A percentile compares a stretch with the other conserved stretches of the same genome.
phyloP scores from a whole-genome alignment of 2,329 filamentous ascomycete genomes.

The Saccharata proteae region DNA sequence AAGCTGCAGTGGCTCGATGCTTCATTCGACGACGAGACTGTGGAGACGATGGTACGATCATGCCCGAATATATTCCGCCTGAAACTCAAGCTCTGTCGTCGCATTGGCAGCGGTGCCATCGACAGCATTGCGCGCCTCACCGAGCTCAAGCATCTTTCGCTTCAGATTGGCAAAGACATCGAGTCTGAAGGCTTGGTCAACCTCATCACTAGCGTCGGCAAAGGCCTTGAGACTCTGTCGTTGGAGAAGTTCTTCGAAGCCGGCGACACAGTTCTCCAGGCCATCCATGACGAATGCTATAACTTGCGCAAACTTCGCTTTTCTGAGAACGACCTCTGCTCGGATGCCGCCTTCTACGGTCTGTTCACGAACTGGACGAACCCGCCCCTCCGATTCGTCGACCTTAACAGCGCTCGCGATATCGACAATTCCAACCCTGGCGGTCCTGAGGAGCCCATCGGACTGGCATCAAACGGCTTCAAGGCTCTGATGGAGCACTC shows the following conservation, averaged over 20 bases:
- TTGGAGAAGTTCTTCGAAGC: conserved; percentile 55
- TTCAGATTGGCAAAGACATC: conserved; percentile 51
- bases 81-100: conserved; percentile 72
- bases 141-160: conserved; percentile 60
- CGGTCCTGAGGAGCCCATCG: conserved; percentile 47
- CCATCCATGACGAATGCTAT: conserved; percentile 58
- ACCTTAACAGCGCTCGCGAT: conserved; percentile 67
- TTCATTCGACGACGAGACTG: conserved; percentile 61
- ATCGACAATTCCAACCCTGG: conserved; percentile 59
- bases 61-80: conserved; percentile 61
- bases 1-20: conserved; percentile 77
- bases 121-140: conserved; percentile 49
- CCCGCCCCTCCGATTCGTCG: conserved; percentile 54
- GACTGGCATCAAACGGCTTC: conserved; percentile 66
- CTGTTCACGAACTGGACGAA: conserved; percentile 73
- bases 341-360: conserved; percentile 58
- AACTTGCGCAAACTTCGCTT: conserved; percentile 67
- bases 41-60: conserved; percentile 47
- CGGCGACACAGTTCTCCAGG: conserved; percentile 57
- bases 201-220: conserved; percentile 51
- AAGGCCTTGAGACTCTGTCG: conserved; percentile 62
- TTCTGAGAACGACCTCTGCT: conserved; percentile 62
- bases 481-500: conserved; percentile 76
- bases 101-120: conserved; percentile 55
- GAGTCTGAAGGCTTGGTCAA: conserved; percentile 46